A percentile compares a stretch with the other conserved stretches of the same genome.
phyloP scores from a whole-genome alignment of 805 yeast genomes.

The Aciculoconidium aculeatum region DNA sequence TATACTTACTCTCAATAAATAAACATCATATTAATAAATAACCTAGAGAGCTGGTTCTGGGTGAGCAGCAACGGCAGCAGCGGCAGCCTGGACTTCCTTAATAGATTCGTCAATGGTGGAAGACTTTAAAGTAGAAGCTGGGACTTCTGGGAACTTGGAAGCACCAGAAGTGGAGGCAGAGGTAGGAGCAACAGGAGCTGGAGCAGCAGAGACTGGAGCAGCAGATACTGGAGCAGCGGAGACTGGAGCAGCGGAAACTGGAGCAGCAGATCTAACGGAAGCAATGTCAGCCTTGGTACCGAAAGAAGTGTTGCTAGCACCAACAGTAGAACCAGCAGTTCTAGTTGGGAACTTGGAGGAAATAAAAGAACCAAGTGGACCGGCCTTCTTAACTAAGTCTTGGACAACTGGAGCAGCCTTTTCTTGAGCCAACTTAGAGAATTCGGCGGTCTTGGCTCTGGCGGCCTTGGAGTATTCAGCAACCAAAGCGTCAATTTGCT shows the following conservation, averaged over 20 bases:
- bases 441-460: slow-evolving; percentile 45
- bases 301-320: slow-evolving; percentile 19
- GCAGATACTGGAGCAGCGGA: slow-evolving; percentile 21
- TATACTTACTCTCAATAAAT: too few species aligned
- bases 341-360: slow-evolving; percentile 54
- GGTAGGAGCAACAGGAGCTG: slow-evolving; percentile 9
- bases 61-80: slow-evolving; percentile 4
- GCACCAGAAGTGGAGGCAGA: slow-evolving; percentile 29
- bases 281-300: slow-evolving; percentile 15
- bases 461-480: slow-evolving; percentile 40
- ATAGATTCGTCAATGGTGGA: slow-evolving; percentile 9
- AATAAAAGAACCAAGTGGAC: slow-evolving; percentile 61
- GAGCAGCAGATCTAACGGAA: slow-evolving; percentile 29
- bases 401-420: slow-evolving; percentile 54
- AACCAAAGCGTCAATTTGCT: slow-evolving; percentile 66
- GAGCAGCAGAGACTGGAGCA: slow-evolving; percentile 13
- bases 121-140: slow-evolving; percentile 17
- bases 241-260: slow-evolving; percentile 4
- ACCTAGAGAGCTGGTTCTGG: slow-evolving; percentile 1
- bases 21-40: slow-evolving; percentile 1
- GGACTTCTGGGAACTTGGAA: slow-evolving; percentile 38
- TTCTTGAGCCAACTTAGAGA: slow-evolving; percentile 30
- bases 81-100: slow-evolving; percentile 7
- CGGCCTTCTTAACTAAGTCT: slow-evolving; percentile 51
- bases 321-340: slow-evolving; percentile 70